These are phyloP conservation scores for Sarocladium brachiariae DNA, from an alignment of 2,329 filamentous ascomycete genomes.

Conservation along the genomic window DNA sequence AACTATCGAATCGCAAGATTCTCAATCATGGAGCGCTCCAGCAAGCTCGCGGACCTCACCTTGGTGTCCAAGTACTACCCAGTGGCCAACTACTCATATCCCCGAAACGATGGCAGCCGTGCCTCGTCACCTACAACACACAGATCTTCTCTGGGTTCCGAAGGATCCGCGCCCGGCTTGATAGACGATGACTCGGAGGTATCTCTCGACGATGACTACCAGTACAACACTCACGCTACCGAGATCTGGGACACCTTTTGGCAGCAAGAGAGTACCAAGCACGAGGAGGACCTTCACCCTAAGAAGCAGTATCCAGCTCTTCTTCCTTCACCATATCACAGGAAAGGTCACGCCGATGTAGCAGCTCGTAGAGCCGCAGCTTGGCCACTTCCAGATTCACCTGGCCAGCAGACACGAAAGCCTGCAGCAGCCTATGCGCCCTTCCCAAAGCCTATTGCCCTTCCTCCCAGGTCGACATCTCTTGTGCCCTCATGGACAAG, in stretches of 20 bases:
- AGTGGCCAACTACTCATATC: slow-evolving; percentile 35
- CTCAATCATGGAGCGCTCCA: slow-evolving; percentile 27
- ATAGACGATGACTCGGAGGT: slow-evolving; percentile 47
- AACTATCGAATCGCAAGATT: slow-evolving; percentile 6
- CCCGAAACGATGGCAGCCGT: slow-evolving; percentile 21
- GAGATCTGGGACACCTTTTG: slow-evolving; percentile 49
- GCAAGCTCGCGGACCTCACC: slow-evolving; percentile 29
- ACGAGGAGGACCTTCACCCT: slow-evolving; percentile 7
- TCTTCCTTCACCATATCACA: slow-evolving; percentile 23
- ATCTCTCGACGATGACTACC: slow-evolving; percentile 44
- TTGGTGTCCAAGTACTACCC: slow-evolving; percentile 33
- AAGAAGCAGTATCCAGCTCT: slow-evolving; percentile 25
- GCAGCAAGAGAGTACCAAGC: slow-evolving; percentile 18
- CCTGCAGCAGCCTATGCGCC: slow-evolving; percentile 31
- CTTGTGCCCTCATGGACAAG: slow-evolving; percentile 22
- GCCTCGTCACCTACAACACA: slow-evolving; percentile 18
- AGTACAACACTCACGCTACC: slow-evolving; percentile 34
- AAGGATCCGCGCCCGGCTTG: slow-evolving; percentile 40
- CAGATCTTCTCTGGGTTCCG: slow-evolving; percentile 38
- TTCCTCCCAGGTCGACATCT: slow-evolving; percentile 21
- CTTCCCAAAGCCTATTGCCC: slow-evolving; percentile 31
- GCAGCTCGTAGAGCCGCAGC: slow-evolving; percentile 20
- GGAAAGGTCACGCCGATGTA: slow-evolving; percentile 15
- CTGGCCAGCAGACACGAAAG: slow-evolving; percentile 15
- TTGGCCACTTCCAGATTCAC: slow-evolving; percentile 21